Evolutionary conservation across 192 early-diverging fungal genomes (phyloP).

Genomic region (Linnemannia elongata): DNA sequence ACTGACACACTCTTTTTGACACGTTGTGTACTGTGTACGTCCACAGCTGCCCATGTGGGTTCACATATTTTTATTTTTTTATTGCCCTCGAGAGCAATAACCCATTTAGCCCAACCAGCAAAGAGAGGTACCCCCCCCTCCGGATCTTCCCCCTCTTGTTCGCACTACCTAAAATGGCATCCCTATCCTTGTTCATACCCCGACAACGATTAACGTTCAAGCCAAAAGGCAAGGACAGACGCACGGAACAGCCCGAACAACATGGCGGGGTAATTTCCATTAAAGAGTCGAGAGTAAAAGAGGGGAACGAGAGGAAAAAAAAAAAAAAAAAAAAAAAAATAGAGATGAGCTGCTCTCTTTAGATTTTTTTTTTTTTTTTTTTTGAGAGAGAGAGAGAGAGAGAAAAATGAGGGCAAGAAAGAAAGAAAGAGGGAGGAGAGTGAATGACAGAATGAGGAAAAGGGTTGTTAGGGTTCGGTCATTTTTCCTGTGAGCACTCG

Average conservation of each 20-base stretch:
- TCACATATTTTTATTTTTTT: too few species aligned
- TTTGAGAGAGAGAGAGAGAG: not conserved
- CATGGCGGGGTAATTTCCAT: not conserved
- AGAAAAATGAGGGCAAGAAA: not conserved
- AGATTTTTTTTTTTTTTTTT: not conserved
- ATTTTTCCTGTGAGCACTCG: too few species aligned
- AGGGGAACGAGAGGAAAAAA: not conserved
- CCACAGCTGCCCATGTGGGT: too few species aligned
- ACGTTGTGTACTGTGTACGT: too few species aligned
- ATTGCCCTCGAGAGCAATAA: too few species aligned
- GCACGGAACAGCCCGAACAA: conserved; percentile 28
- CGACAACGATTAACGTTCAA: not conserved
- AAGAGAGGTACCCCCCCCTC: not conserved
- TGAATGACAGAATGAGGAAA: too few species aligned
- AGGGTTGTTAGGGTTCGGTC: too few species aligned
- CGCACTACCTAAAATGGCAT: conserved; percentile 18
- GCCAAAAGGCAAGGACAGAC: not conserved
- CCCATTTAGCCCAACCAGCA: too few species aligned
- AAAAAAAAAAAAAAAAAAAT: not conserved
- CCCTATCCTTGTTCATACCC: conserved; percentile 29
- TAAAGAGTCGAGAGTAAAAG: too few species aligned
- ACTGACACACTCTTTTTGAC: too few species aligned
- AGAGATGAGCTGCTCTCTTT: not conserved
- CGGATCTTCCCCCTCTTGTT: not conserved
- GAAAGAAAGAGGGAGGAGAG: too few species aligned